Conservation (phyloP, 345 rosid species). For the Triadica sebifera region DNA sequence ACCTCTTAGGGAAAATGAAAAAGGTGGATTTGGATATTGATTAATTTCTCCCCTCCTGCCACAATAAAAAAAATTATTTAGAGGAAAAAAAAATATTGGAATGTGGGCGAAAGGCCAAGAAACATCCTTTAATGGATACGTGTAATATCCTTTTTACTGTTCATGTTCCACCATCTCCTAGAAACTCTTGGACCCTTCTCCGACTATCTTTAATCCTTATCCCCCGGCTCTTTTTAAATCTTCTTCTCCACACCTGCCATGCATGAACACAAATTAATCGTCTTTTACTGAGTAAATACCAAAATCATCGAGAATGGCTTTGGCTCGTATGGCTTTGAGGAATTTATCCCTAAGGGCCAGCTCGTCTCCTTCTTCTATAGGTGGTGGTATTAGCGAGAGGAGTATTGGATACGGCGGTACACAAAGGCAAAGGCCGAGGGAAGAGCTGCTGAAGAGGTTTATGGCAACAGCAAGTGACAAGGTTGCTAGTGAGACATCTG, state of each 20-base stretch:
- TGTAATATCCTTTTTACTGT: neutral
- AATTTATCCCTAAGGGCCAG: constrained; percentile 40
- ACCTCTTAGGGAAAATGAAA: too few relatives aligned
- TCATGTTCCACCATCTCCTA: constrained; percentile 12
- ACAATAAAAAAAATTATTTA: too few relatives aligned
- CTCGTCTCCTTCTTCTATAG: constrained; percentile 22
- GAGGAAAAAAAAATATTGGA: neutral
- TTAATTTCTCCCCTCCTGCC: neutral
- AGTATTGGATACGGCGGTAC: constrained; percentile 12
- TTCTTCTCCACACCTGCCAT: neutral
- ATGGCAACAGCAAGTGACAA: constrained; percentile 38
- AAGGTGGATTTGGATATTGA: neutral
- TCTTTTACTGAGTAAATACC: too few relatives aligned
- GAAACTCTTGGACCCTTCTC: constrained; percentile 56
- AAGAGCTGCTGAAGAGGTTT: constrained; percentile 35
- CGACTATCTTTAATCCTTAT: constrained; percentile 13
- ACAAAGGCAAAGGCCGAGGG: constrained; percentile 27
- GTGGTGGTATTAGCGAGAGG: neutral
- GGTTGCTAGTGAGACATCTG: constrained; percentile 24
- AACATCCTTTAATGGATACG: constrained; percentile 13
- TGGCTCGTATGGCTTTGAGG: constrained; percentile 61
- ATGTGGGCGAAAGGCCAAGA: constrained; percentile 26
- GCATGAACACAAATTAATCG: neutral
- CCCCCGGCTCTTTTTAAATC: constrained; percentile 14
- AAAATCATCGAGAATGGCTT: constrained; percentile 40